Evolutionary conservation across 306 rosid species (phyloP), one percentile per base, ranked within the genome.

Genomic region (Cyamopsis tetragonoloba): DNA sequence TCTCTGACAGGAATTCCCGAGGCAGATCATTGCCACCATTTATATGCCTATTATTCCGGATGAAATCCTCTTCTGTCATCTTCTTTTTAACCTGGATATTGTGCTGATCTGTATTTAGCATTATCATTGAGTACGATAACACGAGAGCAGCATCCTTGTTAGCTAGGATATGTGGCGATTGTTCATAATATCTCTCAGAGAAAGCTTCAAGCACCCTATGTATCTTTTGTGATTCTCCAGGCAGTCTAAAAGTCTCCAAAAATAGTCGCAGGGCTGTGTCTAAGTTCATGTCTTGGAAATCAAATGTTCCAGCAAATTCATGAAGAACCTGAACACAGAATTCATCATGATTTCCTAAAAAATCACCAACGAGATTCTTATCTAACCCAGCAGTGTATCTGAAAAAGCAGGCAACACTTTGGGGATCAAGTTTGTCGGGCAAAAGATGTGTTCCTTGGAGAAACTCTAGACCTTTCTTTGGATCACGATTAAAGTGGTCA

Each of bases 191-290:
- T 88, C 97, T 90, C 86, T 90, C 99, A 58, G 99, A 93, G 78
- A 93, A 93, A 68, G 99, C 97, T 84, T 93, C 99, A 62, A 93
- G 97, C 66, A 93, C 99, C 82, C 99, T 80, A 43, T 93, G 99
- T 72, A 90, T 93, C 90, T 93, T 93, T 77, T 93, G 99, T 1
- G 99, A 90, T 82, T 93, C 99, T 73, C 99, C 99, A 15, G 99
- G 99, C 51, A 93, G 83, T 59, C 99, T 81, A 74, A 93, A 93
- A 12, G 97, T 90, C 82, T 90, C 99, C 81, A 93, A 77, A 77
- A 93, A 93, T 43, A 90, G 83, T 53, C 97, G 96, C 68, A 93
- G 84, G 17, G 99, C 97, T 28, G 97, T 93, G 69, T 93, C 99
- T 86, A 93, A 85, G 74, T 83, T 85, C 99, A 93, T 93, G 81